Conservation (phyloP, 352 stramenopile genomes). For the Phytopythium aichiense region DNA sequence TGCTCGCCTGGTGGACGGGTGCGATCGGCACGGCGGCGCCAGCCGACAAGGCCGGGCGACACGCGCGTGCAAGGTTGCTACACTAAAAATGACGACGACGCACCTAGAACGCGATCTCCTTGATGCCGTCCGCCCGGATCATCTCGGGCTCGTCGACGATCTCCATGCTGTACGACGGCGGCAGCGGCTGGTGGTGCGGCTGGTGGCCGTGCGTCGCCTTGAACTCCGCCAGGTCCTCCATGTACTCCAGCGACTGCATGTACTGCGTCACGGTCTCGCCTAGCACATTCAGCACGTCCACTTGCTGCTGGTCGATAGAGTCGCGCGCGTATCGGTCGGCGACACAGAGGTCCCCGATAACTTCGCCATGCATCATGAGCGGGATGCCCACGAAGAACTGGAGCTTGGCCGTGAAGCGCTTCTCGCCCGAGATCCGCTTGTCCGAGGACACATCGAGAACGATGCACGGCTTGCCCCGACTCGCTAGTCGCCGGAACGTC, state of each 20-base stretch:
- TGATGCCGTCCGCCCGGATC: conserved; percentile 25
- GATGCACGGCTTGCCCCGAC: conserved; percentile 84
- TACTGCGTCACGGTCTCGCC: conserved; percentile 86
- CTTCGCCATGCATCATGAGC: conserved; percentile 77
- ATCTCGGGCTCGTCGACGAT: conserved; percentile 1
- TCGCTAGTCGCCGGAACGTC: conserved; percentile 83
- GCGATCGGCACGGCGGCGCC: background rate
- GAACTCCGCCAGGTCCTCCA: conserved; percentile 69
- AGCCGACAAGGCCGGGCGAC: background rate
- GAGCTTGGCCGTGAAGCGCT: conserved; percentile 75
- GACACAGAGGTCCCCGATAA: conserved; percentile 84
- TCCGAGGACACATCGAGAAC: conserved; percentile 84
- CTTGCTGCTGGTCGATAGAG: conserved; percentile 77
- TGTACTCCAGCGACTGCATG: conserved; percentile 82
- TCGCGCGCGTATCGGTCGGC: conserved; percentile 76
- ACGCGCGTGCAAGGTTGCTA: background rate
- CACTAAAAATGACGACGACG: background rate
- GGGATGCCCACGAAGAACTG: conserved; percentile 89
- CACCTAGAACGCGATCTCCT: conserved; percentile 82
- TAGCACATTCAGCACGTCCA: conserved; percentile 85
- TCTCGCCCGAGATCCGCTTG: conserved; percentile 86
- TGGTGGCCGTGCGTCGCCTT: conserved; percentile 35
- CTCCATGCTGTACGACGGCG: background rate
- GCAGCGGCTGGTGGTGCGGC: conserved; percentile 4
- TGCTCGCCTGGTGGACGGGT: background rate